phyloP scores from a whole-genome alignment of 192 early-diverging fungal species.

The Coemansia sp. region DNA sequence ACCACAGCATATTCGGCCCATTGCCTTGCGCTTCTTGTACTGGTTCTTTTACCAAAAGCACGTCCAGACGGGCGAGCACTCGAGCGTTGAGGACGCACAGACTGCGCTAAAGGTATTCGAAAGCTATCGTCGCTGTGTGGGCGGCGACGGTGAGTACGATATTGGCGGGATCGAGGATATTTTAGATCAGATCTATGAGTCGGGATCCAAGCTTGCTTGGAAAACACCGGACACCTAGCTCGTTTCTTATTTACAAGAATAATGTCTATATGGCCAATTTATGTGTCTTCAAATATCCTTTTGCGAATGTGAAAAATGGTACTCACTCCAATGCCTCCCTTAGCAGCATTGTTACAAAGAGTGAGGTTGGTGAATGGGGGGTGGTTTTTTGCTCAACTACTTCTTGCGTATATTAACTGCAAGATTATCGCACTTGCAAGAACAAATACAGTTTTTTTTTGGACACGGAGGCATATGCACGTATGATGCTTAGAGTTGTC shows the following conservation, averaged over 20 bases:
- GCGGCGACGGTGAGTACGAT: conserved; percentile 58
- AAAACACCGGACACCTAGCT: conserved; percentile 23
- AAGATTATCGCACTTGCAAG: not conserved
- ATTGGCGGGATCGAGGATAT: conserved; percentile 56
- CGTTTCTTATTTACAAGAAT: not conserved
- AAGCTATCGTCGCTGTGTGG: conserved; percentile 67
- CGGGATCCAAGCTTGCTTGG: conserved; percentile 36
- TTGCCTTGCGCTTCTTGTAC: conserved; percentile 87
- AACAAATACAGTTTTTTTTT: not conserved
- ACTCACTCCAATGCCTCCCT: not conserved
- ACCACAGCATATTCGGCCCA: conserved; percentile 28
- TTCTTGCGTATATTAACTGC: conserved; percentile 6
- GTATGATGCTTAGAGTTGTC: no score
- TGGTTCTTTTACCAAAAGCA: conserved; percentile 82
- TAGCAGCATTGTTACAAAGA: not conserved
- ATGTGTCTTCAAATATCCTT: conserved; percentile 7
- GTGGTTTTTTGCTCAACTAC: not conserved
- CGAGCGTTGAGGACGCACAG: conserved; percentile 90
- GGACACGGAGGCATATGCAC: not conserved
- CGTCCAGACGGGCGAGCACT: conserved; percentile 88
- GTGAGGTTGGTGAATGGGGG: not conserved
- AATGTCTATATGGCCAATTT: not conserved
- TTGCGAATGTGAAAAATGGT: not conserved
- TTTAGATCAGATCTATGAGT: conserved; percentile 67
- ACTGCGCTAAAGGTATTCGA: conserved; percentile 84